Conservation (phyloP, 306 rosid species). For the Cyamopsis tetragonoloba region DNA sequence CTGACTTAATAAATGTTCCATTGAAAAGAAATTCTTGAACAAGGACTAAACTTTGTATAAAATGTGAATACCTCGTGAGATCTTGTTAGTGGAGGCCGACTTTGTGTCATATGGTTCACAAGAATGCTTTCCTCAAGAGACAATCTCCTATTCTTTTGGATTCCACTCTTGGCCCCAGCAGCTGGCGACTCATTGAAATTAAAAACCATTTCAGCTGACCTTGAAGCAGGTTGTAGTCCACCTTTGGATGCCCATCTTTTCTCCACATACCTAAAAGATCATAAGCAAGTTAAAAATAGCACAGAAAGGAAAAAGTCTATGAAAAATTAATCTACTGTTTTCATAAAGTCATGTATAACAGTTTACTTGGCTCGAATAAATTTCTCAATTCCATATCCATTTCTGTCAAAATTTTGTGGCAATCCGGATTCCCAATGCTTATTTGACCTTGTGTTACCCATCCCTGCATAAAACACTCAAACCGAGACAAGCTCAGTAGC, state of each 20-base stretch:
- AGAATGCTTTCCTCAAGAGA: constrained; percentile 83
- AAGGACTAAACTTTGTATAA: constrained; percentile 4
- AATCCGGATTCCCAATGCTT: constrained; percentile 75
- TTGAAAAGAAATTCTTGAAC: neutral
- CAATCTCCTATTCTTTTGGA: constrained; percentile 49
- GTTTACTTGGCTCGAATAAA: constrained; percentile 75
- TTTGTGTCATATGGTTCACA: constrained; percentile 30
- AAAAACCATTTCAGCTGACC: constrained; percentile 30
- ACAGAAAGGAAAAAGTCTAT: constrained; percentile 16
- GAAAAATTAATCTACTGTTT: constrained; percentile 11
- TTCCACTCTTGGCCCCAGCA: constrained; percentile 22
- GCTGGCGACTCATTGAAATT: constrained; percentile 23
- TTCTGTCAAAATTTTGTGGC: constrained; percentile 50
- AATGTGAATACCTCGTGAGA: constrained; percentile 46
- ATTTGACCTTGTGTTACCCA: constrained; percentile 75
- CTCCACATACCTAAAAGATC: constrained; percentile 64
- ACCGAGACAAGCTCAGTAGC: constrained; percentile 19
- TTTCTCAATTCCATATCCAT: constrained; percentile 40
- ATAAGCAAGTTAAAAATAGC: constrained; percentile 21
- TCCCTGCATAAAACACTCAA: constrained; percentile 39
- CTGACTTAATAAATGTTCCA: neutral
- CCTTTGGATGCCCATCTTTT: constrained; percentile 55
- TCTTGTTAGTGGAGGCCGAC: constrained; percentile 31
- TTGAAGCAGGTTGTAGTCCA: constrained; percentile 30
- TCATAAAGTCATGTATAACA: constrained; percentile 19